Base-by-base conservation (phyloP, 2,329 filamentous ascomycete species). In the Plectosphaerella cucumerina region DNA sequence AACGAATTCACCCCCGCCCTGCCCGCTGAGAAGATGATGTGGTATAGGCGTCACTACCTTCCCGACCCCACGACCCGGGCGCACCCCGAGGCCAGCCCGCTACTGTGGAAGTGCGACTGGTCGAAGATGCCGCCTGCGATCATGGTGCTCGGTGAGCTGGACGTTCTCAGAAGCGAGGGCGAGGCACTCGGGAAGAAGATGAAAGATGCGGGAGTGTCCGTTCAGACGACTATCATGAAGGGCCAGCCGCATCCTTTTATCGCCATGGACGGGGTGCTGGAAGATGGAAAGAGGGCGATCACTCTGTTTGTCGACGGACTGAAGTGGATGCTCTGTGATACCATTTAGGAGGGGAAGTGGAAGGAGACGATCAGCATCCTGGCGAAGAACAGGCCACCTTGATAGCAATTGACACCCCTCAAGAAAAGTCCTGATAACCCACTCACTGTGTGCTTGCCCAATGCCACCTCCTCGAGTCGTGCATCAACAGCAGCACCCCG, bases 201-300 rank as follows among this genome's bases (percentile, higher is more conserved):
- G 50, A 55, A 56, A 14, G 62, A 65, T 2, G 72, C 72, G 2
- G 78, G 78, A 1, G 75, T 79, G 1, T 45, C 59, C n/a, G 73
- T 72, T 3, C 69, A 78, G 44, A 59, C 80, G 33, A 70, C 76
- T 52, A 62, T 78, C 18, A 76, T 80, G 72, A 68, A 73, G 57
- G 76, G 78, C 0, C 77, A 80, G 71, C 78, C 78, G 5, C 80
- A 83, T 66, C 77, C 78, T 0, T 83, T 83, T 60, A 66, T 82
- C 48, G 78, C 76, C 2, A 81, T 82, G 78, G 78, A 82, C 59
- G 76, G 68, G 2, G 78, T 70, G 2, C 60, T 83, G 45, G 70
- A 77, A 50, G 77, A 75, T 49, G 80, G 77, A 0, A 72, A 64
- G 55, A 64, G 71, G 50, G 75, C 78, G 0, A 80, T 83, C 52